These are phyloP conservation scores for Myxozyma mucilagina DNA, from an alignment of 805 yeast species.

Conservation along the genomic window DNA sequence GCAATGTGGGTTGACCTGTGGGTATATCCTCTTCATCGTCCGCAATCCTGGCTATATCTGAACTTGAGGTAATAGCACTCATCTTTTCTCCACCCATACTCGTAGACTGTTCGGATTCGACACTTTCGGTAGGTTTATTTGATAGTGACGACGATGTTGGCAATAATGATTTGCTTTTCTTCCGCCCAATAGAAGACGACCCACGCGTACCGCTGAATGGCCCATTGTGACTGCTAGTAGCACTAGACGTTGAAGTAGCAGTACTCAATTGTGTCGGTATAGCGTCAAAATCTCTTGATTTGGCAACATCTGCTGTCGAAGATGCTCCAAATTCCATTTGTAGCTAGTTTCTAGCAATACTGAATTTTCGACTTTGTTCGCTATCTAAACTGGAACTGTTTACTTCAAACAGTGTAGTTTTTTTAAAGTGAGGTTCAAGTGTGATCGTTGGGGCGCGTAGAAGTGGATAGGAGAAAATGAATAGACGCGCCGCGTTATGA, in stretches of 20 bases:
- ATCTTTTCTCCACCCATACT: too few relatives aligned
- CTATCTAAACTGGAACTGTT: too few relatives aligned
- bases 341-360: too few relatives aligned
- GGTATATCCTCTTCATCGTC: background rate
- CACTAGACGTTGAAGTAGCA: background rate
- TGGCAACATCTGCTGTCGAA: background rate
- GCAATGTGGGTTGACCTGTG: conserved; percentile 25
- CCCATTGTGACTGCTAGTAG: background rate
- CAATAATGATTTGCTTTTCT: background rate
- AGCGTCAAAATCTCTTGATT: background rate
- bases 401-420: too few relatives aligned
- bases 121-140: background rate
- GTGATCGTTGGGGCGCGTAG: too few relatives aligned
- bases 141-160: background rate
- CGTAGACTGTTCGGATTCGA: too few relatives aligned
- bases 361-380: too few relatives aligned
- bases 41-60: background rate
- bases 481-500: too few relatives aligned
- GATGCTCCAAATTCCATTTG: background rate
- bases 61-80: background rate
- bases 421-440: too few relatives aligned
- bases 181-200: background rate
- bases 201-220: background rate
- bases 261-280: background rate
- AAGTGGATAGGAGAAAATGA: too few relatives aligned